Conservation (phyloP, 2,329 filamentous ascomycete genomes). For the Colletotrichum spaethianum region DNA sequence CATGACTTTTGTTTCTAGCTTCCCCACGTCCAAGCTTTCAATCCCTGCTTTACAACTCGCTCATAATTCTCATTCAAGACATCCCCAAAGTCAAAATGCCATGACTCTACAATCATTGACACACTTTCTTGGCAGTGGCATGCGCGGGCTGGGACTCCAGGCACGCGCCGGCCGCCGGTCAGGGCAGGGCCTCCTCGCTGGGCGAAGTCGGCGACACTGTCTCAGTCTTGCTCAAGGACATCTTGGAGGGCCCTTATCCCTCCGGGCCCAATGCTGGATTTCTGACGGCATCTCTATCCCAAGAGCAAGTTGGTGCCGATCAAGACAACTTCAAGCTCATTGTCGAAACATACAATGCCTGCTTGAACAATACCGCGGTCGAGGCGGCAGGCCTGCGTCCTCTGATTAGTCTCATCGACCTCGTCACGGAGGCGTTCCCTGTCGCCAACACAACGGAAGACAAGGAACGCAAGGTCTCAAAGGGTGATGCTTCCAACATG, state of each 20-base stretch:
- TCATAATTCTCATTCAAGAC: background rate
- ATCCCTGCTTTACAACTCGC: conserved; percentile 1
- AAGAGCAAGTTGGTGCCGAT: conserved; percentile 62
- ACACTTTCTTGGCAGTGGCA: conserved; percentile 55
- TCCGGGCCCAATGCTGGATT: conserved; percentile 52
- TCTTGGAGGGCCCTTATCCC: conserved; percentile 72
- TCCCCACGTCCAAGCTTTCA: conserved; percentile 6
- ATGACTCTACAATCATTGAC: conserved; percentile 12
- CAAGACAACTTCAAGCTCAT: conserved; percentile 76
- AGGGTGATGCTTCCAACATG: conserved; percentile 23
- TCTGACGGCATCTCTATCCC: conserved; percentile 42
- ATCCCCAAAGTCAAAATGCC: background rate
- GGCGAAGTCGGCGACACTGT: conserved; percentile 73
- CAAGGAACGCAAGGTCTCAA: conserved; percentile 45
- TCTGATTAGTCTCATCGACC: conserved; percentile 67
- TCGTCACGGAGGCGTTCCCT: conserved; percentile 44
- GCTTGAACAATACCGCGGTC: conserved; percentile 72
- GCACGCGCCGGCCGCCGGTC: conserved; percentile 76
- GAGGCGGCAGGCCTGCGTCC: conserved; percentile 68
- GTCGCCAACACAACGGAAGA: conserved; percentile 45
- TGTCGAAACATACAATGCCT: conserved; percentile 74
- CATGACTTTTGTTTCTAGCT: conserved; percentile 12
- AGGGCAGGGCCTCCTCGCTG: conserved; percentile 70
- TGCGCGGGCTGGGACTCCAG: conserved; percentile 76
- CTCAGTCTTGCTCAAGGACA: conserved; percentile 70